Base-by-base conservation (phyloP, 768 basidiomycete genomes). In the Naematelia aurantialba region DNA sequence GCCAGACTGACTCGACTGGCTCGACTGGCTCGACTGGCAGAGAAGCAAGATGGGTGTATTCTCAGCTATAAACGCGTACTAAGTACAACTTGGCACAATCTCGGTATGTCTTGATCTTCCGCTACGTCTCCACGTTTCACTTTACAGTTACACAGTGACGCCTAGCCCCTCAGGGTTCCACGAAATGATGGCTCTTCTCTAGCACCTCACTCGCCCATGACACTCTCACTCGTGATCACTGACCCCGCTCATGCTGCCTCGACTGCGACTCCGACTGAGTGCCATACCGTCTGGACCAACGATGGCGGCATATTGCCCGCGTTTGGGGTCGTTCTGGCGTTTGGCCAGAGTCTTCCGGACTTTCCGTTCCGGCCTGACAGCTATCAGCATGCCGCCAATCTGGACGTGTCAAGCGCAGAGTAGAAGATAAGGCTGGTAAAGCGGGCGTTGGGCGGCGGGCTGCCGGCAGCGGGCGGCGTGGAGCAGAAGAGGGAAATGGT, bases 341-440 rank as follows among this genome's bases (percentile, higher is more conserved):
- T 96, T 94, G 68, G 88, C 90, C 46, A 88, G 79, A 0, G 85
- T 84, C 75, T 93, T 93, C 63, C 84, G 83, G 26, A 92, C 85
- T 70, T 92, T 91, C 34, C 89, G 82, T 67, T 91, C 89, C 1
- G 91, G 90, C 2, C 76, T 76, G 42, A 8, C n/a, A 24, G 39
- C 14, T 24, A 31, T 60, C 48, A 61, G 58, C 45, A 19, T 17
- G 17, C 34, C 17, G 34, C 34, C 22, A 19, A 22, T 42, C n/a
- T 29, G 5, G 25, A n/a, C n/a, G n/a, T 12, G 47, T 21, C 5
- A 55, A 27, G 24, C 25, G 29, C 19, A 21, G 19, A 31, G 14
- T 4, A 21, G 48, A 25, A 22, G 19, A n/a, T 17, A 48, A 48
- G 1, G 46, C 46, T 21, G 24, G 5, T 19, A 21, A 12, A 48